Evolutionary conservation across 202 grass and related monocot genomes (phyloP).

Genomic region (Musa balbisiana): DNA sequence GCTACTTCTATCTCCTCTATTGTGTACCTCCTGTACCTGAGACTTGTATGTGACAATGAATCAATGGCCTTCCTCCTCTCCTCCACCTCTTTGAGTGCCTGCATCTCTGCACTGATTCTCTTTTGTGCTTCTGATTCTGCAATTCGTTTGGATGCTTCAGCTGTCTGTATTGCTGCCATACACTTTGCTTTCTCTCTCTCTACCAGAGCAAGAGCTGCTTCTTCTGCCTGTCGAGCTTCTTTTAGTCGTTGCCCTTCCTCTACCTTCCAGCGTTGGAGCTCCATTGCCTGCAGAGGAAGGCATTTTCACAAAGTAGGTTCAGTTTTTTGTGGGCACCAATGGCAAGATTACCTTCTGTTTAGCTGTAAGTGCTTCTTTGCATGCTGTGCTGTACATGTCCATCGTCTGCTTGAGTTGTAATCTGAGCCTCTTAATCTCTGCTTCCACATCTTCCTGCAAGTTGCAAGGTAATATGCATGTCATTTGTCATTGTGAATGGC

Average conservation of each 20-base stretch:
- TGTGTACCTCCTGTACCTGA: constrained; percentile 7
- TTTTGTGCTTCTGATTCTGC: constrained; percentile 4
- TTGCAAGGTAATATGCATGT: neutral
- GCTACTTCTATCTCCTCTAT: constrained; percentile 15
- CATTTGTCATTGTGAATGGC: neutral
- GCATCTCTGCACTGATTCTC: neutral
- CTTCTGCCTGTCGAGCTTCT: neutral
- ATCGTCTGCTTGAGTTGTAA: constrained; percentile 11
- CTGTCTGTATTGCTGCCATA: neutral
- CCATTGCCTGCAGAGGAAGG: neutral
- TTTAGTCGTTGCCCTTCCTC: neutral
- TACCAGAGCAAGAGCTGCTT: neutral
- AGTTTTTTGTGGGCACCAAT: too few species aligned
- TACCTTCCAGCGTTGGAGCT: constrained; percentile 4
- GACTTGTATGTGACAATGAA: neutral
- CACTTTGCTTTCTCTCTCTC: constrained; percentile 1
- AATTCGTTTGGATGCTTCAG: constrained; percentile 1
- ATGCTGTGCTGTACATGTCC: constrained; percentile 12
- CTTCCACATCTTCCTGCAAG: neutral
- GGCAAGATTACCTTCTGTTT: neutral
- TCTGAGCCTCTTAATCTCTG: neutral
- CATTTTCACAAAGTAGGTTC: too few species aligned
- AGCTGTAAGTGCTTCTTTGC: constrained; percentile 9
- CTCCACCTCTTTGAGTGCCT: neutral
- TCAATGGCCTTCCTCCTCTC: neutral